Evolutionary conservation across 2,329 filamentous ascomycete genomes (phyloP).

Genomic region (Pseudonectria foliicola): DNA sequence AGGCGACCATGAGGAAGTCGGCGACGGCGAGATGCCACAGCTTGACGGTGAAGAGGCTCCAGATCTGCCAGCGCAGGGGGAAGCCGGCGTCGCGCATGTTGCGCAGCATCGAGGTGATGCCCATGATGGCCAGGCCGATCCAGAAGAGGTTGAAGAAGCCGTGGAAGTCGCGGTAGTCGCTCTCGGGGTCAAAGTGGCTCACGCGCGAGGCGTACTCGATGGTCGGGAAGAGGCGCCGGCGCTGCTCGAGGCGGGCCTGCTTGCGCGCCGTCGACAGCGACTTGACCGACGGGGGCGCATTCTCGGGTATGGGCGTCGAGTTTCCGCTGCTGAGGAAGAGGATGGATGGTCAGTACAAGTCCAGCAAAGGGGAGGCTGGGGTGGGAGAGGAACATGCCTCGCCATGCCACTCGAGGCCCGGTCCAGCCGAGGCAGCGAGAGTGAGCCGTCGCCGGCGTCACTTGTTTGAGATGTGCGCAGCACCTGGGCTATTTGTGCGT

Average conservation of each 20-base stretch:
- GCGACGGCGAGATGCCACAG: slow-evolving; percentile 78
- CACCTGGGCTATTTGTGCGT: slow-evolving; percentile 39
- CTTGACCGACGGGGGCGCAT: slow-evolving; percentile 88
- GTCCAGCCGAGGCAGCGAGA: slow-evolving; percentile 23
- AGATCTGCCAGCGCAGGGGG: slow-evolving; percentile 78
- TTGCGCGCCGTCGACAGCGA: slow-evolving; percentile 80
- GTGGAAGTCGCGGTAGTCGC: slow-evolving; percentile 88
- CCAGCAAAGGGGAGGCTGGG: not conserved
- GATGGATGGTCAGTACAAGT: slow-evolving; percentile 6
- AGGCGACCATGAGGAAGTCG: slow-evolving; percentile 78
- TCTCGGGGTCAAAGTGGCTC: slow-evolving; percentile 89
- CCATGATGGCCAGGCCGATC: slow-evolving; percentile 96
- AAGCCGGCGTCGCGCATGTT: slow-evolving; percentile 92
- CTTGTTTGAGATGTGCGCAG: slow-evolving; percentile 29
- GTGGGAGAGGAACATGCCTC: slow-evolving; percentile 29
- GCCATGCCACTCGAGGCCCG: slow-evolving; percentile 36
- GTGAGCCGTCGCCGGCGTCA: slow-evolving; percentile 28
- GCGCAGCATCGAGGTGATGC: slow-evolving; percentile 84
- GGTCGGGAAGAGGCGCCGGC: slow-evolving; percentile 81
- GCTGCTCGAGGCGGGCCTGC: slow-evolving; percentile 72
- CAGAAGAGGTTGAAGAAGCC: slow-evolving; percentile 98
- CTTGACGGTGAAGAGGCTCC: slow-evolving; percentile 81
- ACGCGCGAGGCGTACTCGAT: slow-evolving; percentile 86
- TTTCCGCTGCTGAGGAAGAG: slow-evolving; percentile 52
- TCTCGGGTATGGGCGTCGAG: slow-evolving; percentile 75